Conservation (phyloP, 305 asterid genomes). For the Fraxinus nigra region DNA sequence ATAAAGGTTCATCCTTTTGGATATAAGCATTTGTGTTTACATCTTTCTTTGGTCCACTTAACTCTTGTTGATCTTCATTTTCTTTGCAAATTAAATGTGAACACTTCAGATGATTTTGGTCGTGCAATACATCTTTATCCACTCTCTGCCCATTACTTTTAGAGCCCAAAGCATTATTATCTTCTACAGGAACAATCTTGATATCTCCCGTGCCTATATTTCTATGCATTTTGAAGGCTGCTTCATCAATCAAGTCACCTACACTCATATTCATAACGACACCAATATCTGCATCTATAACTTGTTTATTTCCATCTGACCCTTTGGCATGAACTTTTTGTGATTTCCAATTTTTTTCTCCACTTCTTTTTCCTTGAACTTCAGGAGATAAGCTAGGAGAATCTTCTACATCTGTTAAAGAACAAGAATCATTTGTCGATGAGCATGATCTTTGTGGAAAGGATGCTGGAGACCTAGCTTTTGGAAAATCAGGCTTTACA, state of each 20-base stretch:
- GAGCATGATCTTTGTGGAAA: constrained; percentile 29
- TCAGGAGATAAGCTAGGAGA: constrained; percentile 32
- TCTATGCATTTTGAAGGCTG: constrained; percentile 13
- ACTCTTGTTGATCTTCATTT: constrained; percentile 21
- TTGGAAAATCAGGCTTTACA: constrained; percentile 35
- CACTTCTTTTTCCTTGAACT: constrained; percentile 27
- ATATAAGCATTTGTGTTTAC: constrained; percentile 8
- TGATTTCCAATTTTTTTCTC: constrained; percentile 24
- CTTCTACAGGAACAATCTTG: constrained; percentile 25
- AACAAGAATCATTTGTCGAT: constrained; percentile 21
- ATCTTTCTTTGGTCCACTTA: constrained; percentile 8
- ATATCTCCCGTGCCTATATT: constrained; percentile 21
- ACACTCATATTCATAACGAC: constrained; percentile 19
- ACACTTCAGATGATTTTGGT: constrained; percentile 21
- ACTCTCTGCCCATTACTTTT: constrained; percentile 13
- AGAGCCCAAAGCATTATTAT: constrained; percentile 8
- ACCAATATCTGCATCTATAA: constrained; percentile 22
- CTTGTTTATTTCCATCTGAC: constrained; percentile 30
- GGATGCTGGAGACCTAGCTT: constrained; percentile 31
- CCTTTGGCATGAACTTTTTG: constrained; percentile 24
- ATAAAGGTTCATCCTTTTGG: neutral
- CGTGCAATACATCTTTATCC: constrained; percentile 20
- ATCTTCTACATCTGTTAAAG: constrained; percentile 24
- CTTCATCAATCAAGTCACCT: constrained; percentile 28
- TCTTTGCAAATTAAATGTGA: constrained; percentile 13